Percentiles rank a stretch among this genome's conserved stretches.
These are phyloP conservation scores for Edaphochlamys debaryana DNA, from an alignment of 139 green algal species.

Conservation along the genomic window DNA sequence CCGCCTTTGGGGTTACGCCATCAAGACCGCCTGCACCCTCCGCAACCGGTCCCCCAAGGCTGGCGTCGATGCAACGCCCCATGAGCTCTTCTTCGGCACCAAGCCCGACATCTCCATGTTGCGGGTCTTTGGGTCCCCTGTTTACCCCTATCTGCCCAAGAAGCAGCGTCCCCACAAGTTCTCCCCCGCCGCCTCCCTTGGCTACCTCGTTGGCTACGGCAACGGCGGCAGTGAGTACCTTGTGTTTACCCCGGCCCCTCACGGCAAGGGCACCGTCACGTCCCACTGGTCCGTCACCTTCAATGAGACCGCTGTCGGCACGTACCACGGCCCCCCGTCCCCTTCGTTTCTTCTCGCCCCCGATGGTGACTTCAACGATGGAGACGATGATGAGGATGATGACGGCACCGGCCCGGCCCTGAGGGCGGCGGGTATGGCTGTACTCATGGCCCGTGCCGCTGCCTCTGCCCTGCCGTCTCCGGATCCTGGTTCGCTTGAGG, in stretches of 20 bases:
- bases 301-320: neutral
- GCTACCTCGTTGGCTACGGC: slow-evolving; percentile 8
- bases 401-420: no score
- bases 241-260: no score
- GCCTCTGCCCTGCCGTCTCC: neutral
- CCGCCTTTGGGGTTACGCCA: neutral
- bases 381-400: neutral
- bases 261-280: no score
- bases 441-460: neutral
- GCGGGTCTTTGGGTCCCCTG: neutral
- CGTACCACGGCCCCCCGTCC: neutral
- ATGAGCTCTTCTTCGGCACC: neutral
- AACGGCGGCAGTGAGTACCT: neutral
- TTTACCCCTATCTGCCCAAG: neutral
- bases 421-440: neutral
- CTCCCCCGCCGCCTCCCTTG: neutral
- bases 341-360: neutral
- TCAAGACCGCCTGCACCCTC: neutral
- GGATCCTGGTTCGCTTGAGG: neutral
- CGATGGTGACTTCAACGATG: neutral
- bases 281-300: neutral
- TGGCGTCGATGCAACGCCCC: neutral
- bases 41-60: neutral
- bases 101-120: neutral
- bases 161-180: neutral